Base-by-base conservation (phyloP, 2,329 filamentous ascomycete genomes). In the Corynespora cassiicola region DNA sequence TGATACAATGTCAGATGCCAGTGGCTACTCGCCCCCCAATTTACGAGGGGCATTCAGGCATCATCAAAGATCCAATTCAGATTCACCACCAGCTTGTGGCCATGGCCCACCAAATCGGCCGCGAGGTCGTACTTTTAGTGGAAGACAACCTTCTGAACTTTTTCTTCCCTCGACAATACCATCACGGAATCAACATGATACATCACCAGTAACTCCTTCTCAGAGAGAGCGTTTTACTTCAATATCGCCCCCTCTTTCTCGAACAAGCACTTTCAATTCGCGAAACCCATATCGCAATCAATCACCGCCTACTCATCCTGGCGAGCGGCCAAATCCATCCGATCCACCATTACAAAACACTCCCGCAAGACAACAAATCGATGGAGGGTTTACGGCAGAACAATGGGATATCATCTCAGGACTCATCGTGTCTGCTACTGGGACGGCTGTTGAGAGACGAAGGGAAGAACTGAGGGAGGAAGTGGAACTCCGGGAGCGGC, bases 401-500 rank as follows among this genome's bases (percentile, higher is more conserved):
- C 39, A 42, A 37, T 42, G 39, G 39, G 38, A 15, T 14, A 31
- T 29, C 5, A 37, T 42, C 15, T 31, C 28, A 8, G 34, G 27
- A 11, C 28, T 42, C 7, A 27, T 42, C 17, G 21, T 34, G 23
- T 25, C 19, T n/a, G 39, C 39, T 18, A 42, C 39, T 6, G 27
- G 34, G 19, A 37, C 27, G 3, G 39, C 27, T 5, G 34, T 37
- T 19, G 27, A 38, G 14, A 33, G 23, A 12, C 27, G 32, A 26
- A 25, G 34, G 23, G 22, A 37, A 20, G 39, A 42, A 18, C 23
- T 42, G 16, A 25, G 39, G 24, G 39, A 42, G 11, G 39, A 42
- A 25, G 10, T 42, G n/a, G 29, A 18, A 14, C 28, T 33, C 19
- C 39, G 34, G 7, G 18, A 21, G 22, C 20, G 34, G 9, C 36